A percentile compares a stretch with the other conserved stretches of the same genome.
Conservation (phyloP, 2,329 filamentous ascomycete genomes). For the Aureobasidium vineae region DNA sequence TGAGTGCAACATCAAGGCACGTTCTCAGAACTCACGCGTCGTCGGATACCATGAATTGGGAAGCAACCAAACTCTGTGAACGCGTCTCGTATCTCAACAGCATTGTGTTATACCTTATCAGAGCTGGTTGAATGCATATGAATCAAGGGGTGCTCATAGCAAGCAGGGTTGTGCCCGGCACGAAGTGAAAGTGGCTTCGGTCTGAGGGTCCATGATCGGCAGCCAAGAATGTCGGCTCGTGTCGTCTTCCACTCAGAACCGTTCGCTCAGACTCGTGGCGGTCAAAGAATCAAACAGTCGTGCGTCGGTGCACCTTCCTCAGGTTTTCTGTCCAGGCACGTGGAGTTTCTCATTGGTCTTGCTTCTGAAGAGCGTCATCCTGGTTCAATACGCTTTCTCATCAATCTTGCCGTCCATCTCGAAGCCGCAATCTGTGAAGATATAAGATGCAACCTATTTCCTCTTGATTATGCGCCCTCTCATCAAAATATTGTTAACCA, state of each 20-base stretch:
- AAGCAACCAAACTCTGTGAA: too few relatives aligned
- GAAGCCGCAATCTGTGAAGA: neutral
- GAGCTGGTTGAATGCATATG: neutral
- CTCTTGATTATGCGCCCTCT: constrained; percentile 3
- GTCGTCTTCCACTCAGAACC: constrained; percentile 19
- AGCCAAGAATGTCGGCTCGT: constrained; percentile 7
- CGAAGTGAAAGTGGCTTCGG: neutral
- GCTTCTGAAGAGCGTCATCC: neutral
- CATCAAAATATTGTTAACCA: neutral
- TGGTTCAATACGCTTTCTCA: neutral
- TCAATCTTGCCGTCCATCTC: constrained; percentile 1
- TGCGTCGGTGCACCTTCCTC: neutral
- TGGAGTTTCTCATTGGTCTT: constrained; percentile 23
- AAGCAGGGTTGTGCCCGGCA: neutral
- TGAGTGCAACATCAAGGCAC: neutral
- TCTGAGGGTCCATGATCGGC: neutral
- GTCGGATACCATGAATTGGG: neutral
- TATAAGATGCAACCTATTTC: constrained; percentile 8
- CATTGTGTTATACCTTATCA: neutral
- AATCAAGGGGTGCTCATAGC: neutral
- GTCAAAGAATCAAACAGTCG: neutral
- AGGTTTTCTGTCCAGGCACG: constrained; percentile 6
- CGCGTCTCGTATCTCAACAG: neutral
- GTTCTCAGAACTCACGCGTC: neutral
- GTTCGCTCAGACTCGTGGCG: constrained; percentile 14